A percentile compares a stretch with the other conserved stretches of the same genome.
These are phyloP conservation scores for Vigna angularis DNA, from an alignment of 306 rosid genomes.

Conservation along the genomic window DNA sequence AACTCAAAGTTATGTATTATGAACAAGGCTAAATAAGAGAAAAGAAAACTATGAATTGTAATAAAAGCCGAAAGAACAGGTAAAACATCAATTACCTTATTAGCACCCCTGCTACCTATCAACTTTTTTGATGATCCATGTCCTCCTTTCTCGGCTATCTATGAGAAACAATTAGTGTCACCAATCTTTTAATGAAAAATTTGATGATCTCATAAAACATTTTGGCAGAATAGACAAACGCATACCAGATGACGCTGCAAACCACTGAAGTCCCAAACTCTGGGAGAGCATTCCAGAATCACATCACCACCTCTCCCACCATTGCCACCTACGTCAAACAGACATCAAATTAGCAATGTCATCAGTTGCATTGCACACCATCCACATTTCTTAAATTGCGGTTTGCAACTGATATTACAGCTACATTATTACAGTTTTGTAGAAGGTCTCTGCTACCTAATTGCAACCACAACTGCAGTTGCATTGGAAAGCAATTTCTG, in stretches of 20 bases:
- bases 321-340: constrained; percentile 73
- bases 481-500: background rate
- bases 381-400: constrained; percentile 14
- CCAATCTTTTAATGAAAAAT: constrained; percentile 33
- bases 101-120: constrained; percentile 87
- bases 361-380: constrained; percentile 27
- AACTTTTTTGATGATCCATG: constrained; percentile 78
- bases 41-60: constrained; percentile 29
- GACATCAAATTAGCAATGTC: constrained; percentile 17
- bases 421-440: background rate
- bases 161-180: constrained; percentile 43
- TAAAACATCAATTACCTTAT: constrained; percentile 64
- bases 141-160: constrained; percentile 84
- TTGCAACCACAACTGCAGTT: background rate
- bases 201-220: constrained; percentile 31
- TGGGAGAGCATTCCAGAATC: constrained; percentile 79
- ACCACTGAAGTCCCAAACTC: constrained; percentile 92
- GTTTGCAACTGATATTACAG: background rate
- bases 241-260: constrained; percentile 84
- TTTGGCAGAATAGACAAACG: constrained; percentile 27
- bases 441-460: constrained; percentile 7
- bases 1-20: constrained; percentile 34
- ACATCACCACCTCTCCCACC: constrained; percentile 97
- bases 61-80: constrained; percentile 20
- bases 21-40: constrained; percentile 30